These are phyloP conservation scores for Trichoderma sp. DNA, from an alignment of 2,329 filamentous ascomycete species.

Conservation along the genomic window DNA sequence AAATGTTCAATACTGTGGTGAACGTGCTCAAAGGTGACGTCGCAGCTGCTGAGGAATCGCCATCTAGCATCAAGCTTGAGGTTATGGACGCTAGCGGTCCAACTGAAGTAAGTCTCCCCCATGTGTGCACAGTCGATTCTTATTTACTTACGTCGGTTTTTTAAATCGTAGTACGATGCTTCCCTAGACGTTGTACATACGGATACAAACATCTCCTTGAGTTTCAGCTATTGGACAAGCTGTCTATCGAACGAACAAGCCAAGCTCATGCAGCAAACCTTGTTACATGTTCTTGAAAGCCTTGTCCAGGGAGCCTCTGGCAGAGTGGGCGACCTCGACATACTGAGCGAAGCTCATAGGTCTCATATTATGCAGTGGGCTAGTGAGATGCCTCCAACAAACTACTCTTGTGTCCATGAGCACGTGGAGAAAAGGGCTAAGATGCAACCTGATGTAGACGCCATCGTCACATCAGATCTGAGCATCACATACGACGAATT, in stretches of 20 bases:
- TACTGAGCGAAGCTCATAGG: not conserved
- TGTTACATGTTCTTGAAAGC: not conserved
- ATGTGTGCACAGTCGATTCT: not conserved
- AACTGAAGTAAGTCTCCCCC: not conserved
- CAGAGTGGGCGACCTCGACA: not conserved
- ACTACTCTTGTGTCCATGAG: not conserved
- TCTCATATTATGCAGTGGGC: not conserved
- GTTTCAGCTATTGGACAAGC: not conserved
- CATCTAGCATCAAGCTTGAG: not conserved
- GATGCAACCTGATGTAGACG: not conserved
- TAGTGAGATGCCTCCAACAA: not conserved
- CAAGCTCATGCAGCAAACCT: not conserved
- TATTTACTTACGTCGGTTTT: not conserved
- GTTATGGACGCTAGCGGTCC: not conserved
- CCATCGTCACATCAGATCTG: not conserved
- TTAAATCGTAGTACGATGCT: not conserved
- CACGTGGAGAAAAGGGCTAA: not conserved
- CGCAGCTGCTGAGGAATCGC: not conserved
- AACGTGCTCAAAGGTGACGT: not conserved
- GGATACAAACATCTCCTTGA: not conserved
- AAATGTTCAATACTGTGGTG: not conserved
- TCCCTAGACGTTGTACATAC: not conserved
- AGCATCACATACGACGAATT: not conserved
- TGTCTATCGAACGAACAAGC: not conserved
- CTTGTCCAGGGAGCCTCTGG: not conserved